These are phyloP conservation scores for Phytophthora pinifolia DNA, from an alignment of 352 stramenopile genomes.

Conservation along the genomic window DNA sequence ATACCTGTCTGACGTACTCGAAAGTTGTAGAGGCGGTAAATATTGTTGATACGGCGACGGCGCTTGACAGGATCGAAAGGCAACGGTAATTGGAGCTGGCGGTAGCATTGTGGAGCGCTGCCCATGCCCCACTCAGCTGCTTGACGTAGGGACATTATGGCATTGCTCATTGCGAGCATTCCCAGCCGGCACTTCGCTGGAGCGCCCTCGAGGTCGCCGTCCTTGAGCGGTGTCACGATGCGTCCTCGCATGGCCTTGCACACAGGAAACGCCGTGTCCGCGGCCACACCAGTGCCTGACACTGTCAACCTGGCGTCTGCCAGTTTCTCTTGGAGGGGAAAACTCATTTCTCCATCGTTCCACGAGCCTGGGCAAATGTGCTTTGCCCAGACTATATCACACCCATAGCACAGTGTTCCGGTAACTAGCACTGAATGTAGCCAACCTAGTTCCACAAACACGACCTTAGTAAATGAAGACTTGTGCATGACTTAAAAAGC, in stretches of 20 bases:
- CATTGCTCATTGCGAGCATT: too few species aligned
- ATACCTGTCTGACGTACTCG: conserved; percentile 3
- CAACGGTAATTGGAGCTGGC: too few species aligned
- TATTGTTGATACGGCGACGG: too few species aligned
- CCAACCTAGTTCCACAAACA: too few species aligned
- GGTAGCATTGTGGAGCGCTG: neutral
- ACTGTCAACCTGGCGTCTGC: neutral
- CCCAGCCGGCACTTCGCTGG: neutral
- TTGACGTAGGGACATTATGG: conserved; percentile 1
- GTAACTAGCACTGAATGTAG: too few species aligned
- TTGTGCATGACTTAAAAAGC: too few species aligned
- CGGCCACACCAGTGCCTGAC: neutral
- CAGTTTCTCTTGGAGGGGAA: conserved; percentile 6
- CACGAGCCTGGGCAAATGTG: neutral
- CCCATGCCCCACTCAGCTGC: conserved; percentile 1
- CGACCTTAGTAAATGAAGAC: too few species aligned
- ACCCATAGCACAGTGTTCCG: conserved; percentile 3
- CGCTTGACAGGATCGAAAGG: too few species aligned
- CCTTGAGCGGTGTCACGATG: conserved; percentile 4
- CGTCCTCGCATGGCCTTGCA: neutral
- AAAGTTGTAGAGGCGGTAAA: conserved; percentile 6
- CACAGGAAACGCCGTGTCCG: conserved; percentile 2
- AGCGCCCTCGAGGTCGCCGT: neutral
- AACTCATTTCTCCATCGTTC: conserved; percentile 2
- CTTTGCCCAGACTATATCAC: neutral